Percentiles rank a stretch among this genome's conserved stretches.
phyloP scores from a whole-genome alignment of 2,329 filamentous ascomycete genomes.

The Phyllosticta citriasiana region DNA sequence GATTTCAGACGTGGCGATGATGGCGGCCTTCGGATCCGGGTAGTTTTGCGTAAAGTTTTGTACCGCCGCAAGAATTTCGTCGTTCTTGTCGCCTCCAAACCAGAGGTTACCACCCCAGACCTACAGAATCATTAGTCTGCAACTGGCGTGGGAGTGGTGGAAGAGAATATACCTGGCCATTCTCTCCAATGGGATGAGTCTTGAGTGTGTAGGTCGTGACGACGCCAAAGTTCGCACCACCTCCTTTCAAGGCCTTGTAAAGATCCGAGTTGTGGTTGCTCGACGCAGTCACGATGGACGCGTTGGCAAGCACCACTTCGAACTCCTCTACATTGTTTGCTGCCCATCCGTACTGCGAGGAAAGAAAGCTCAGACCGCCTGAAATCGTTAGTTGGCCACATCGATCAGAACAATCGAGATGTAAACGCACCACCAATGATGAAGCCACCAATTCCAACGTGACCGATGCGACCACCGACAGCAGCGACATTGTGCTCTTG shows the following conservation, averaged over 20 bases:
- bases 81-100: constrained; percentile 28
- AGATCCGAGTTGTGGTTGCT: constrained; percentile 29
- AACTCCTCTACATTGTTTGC: constrained; percentile 38
- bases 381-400: not conserved
- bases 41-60: constrained; percentile 50
- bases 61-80: constrained; percentile 37
- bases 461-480: constrained; percentile 37
- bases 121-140: constrained; percentile 16
- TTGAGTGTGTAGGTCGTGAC: constrained; percentile 27
- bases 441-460: constrained; percentile 39
- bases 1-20: constrained; percentile 48
- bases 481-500: constrained; percentile 30
- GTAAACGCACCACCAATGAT: constrained; percentile 33
- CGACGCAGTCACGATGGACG: constrained; percentile 34
- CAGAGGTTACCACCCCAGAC: constrained; percentile 41
- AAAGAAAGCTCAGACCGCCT: constrained; percentile 30
- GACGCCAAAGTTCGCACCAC: constrained; percentile 36
- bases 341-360: constrained; percentile 35
- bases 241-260: constrained; percentile 33
- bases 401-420: not conserved
- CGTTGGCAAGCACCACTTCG: constrained; percentile 40
- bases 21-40: constrained; percentile 48
- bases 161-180: constrained; percentile 14
- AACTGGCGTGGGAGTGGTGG: constrained; percentile 14
- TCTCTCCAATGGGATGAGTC: constrained; percentile 18